Conservation (phyloP, 352 stramenopile genomes). For the Aphanomyces invadans region DNA sequence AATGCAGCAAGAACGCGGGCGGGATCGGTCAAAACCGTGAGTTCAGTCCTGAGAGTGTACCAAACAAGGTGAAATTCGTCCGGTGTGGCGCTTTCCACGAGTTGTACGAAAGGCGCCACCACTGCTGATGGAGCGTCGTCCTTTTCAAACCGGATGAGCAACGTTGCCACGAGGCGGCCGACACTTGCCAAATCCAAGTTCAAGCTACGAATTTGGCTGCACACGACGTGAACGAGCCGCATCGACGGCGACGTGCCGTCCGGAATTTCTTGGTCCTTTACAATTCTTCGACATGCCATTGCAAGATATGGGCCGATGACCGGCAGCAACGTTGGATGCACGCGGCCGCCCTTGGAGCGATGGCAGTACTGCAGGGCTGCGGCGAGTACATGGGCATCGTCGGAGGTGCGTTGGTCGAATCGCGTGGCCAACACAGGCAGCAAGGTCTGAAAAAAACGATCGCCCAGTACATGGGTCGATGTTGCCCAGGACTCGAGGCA, state of each 20-base stretch:
- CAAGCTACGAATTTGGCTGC: slow-evolving; percentile 27
- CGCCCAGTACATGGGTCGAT: neutral
- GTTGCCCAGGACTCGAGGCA: neutral
- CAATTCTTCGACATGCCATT: neutral
- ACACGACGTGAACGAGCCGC: slow-evolving; percentile 22
- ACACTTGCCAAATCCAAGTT: slow-evolving; percentile 48
- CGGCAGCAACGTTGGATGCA: neutral
- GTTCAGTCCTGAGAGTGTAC: slow-evolving; percentile 48
- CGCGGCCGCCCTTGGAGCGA: neutral
- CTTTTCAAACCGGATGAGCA: slow-evolving; percentile 22
- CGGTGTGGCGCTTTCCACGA: slow-evolving; percentile 57
- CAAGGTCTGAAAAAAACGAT: neutral
- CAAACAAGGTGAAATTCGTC: slow-evolving; percentile 62
- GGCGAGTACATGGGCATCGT: neutral
- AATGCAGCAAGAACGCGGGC: slow-evolving; percentile 48
- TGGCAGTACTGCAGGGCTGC: neutral
- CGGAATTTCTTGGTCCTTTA: neutral
- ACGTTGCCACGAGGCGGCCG: slow-evolving; percentile 49
- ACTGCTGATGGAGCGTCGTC: slow-evolving; percentile 11
- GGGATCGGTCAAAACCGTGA: slow-evolving; percentile 10
- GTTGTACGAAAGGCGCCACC: slow-evolving; percentile 29
- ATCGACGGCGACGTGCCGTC: slow-evolving; percentile 26
- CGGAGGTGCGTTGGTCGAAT: neutral
- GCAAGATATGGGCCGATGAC: neutral
- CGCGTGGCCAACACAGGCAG: neutral